A percentile compares a stretch with the other conserved stretches of the same genome.
phyloP scores from a whole-genome alignment of 2,329 filamentous ascomycete genomes.

The Exophiala spinifera region DNA sequence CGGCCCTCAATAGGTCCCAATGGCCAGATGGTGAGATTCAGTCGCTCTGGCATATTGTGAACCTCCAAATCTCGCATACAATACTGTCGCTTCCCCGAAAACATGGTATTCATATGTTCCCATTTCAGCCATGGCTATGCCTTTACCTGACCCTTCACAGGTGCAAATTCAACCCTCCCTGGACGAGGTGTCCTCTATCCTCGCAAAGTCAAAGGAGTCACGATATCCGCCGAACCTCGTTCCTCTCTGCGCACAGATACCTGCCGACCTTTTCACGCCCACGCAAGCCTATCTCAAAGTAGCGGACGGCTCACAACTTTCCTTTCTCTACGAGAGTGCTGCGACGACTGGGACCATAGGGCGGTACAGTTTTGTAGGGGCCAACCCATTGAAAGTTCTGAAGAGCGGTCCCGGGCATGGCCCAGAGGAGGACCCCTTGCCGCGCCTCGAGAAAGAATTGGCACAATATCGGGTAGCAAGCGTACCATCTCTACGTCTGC shows the following conservation, averaged over 20 bases:
- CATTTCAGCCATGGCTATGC: not conserved
- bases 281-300: constrained; percentile 88
- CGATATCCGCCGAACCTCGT: constrained; percentile 70
- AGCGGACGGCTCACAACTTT: constrained; percentile 61
- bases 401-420: constrained; percentile 87
- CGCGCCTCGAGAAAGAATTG: constrained; percentile 76
- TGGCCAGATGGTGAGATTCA: not conserved
- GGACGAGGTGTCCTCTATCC: constrained; percentile 56
- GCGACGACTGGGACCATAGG: constrained; percentile 88
- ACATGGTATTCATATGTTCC: not conserved
- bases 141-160: constrained; percentile 32
- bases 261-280: constrained; percentile 89
- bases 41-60: not conserved
- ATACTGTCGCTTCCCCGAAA: not conserved
- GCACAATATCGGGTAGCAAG: constrained; percentile 73
- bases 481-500: constrained; percentile 77
- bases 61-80: not conserved
- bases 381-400: constrained; percentile 72
- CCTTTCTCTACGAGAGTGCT: constrained; percentile 94
- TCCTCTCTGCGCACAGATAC: constrained; percentile 77
- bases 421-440: constrained; percentile 77
- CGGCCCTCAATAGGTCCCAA: not conserved
- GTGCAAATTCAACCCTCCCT: constrained; percentile 58
- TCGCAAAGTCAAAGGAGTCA: constrained; percentile 51
- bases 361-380: constrained; percentile 91